Base-by-base conservation (phyloP, 2,329 filamentous ascomycete genomes). In the Penicillium capsulatum region DNA sequence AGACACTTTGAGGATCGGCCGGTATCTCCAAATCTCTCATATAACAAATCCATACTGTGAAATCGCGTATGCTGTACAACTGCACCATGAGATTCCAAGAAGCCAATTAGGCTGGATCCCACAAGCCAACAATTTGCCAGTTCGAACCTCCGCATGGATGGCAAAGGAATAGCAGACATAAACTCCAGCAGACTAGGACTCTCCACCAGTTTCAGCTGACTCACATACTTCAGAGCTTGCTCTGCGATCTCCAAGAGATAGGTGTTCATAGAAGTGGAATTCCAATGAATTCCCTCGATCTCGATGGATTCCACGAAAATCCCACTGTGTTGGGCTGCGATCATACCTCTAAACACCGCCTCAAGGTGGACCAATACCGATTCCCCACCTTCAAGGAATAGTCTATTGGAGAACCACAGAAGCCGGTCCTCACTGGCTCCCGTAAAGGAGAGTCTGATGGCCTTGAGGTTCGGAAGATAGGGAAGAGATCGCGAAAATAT, bases 381-480 rank as follows among this genome's bases (percentile, higher is more conserved):
- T 17, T 38, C 13, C 7, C n/a, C 13, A 32, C 2, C 14, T 2
- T 29, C 1, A 32, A 38, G 19, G 31, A 38, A 38, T 32, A 38
- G 1, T 0, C 13, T 9, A 26, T 38, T 31, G 11, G 17, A 26
- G 19, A 38, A 38, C 36, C 6, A 38, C 24, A 38, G 14, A 38
- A 32, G 28, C 7, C 31, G 6, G 31, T 38, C 36, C 24, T 38
- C 28, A 4, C 31, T 38, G 3, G 10, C 14, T 38, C 13, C 4
- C 14, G 24, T 3, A 14, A 38, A 31, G n/a, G 36, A 38, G 17
- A 38, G 36, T 20, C 8, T 38, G 2, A 38, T 2, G 3, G 36
- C 31, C 29, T 6, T 38, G 0, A 38, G 36, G 10, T 31, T 38
- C 2, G 19, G 31, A 8, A 38, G 13, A 19, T 31, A 1, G 17